Base-by-base conservation (phyloP, 768 basidiomycete species). In the Exsudoporus frostii region DNA sequence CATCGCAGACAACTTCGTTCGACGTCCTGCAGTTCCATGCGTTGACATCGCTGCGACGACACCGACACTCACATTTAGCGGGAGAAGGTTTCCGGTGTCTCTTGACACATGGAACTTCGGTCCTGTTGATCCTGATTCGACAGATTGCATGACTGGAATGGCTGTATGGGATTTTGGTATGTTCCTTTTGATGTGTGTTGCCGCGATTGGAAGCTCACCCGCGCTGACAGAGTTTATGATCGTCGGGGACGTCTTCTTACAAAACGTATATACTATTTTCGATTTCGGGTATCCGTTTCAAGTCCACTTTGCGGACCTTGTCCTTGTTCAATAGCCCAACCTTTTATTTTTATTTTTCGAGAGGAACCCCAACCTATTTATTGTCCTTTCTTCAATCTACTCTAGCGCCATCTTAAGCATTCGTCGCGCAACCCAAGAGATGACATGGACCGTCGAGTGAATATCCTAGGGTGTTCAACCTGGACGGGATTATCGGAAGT, bases 101-200 rank as follows among this genome's bases (percentile, higher is more conserved):
- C 42, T 63, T 4, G 57, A 50, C 8, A 62, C 61, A 27, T 72
- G 70, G 69, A 78, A 76, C 62, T 60, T 80, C 5, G 81, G 78
- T 8, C 57, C 59, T 10, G 45, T 56, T 8, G 7, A 3, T 14
- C 2, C 11, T 1, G 25, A 10, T 3, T 68, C 67, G 25, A 48
- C 58, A 7, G 49, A 62, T 20, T 76, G 75, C 51, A 49, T 71
- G 2, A 68, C 69, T 29, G 71, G 67, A 6, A 57, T 76, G 38
- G 50, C 43, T 20, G 8, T 38, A 56, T 50, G 38, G 45, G 34
- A 49, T 14, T 39, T 48, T 54, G 7, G 65, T 58, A 38, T 5
- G 54, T 49, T 41, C 10, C n/a, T 34, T 19, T 39, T 8, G 9
- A 32, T 13, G 20, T 3, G 19, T 15, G 14, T 40, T 10, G 38